A percentile compares a stretch with the other conserved stretches of the same genome.
These are phyloP conservation scores for Backusella tuberculispora DNA, from an alignment of 192 early-diverging fungal genomes.

Conservation along the genomic window DNA sequence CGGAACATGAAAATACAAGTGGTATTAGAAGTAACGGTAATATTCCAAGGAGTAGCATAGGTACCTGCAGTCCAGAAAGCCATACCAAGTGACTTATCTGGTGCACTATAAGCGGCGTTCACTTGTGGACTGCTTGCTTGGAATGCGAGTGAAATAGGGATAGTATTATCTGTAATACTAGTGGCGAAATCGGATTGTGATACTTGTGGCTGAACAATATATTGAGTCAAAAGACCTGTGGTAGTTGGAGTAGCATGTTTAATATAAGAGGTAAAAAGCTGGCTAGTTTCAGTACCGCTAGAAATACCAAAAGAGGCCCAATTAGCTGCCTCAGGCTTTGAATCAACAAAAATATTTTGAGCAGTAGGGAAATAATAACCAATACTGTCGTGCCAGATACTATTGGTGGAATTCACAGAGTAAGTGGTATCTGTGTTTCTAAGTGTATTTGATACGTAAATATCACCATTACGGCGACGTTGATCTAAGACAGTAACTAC, in stretches of 20 bases:
- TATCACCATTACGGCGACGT: slow-evolving; percentile 22
- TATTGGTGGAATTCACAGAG: background rate
- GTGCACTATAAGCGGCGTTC: background rate
- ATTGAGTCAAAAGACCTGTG: slow-evolving; percentile 8
- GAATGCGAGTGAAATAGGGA: background rate
- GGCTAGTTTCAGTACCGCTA: background rate
- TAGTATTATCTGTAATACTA: background rate
- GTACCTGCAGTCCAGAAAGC: slow-evolving; percentile 22
- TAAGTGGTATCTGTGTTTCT: slow-evolving; percentile 9
- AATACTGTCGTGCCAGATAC: slow-evolving; percentile 33
- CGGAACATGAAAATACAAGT: slow-evolving; percentile 26
- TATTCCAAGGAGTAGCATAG: background rate
- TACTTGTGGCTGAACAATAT: background rate
- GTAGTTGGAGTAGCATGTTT: background rate
- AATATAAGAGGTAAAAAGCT: slow-evolving; percentile 26
- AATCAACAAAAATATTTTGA: slow-evolving; percentile 10
- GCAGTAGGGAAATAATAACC: slow-evolving; percentile 28
- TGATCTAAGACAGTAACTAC: slow-evolving; percentile 30
- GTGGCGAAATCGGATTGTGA: background rate
- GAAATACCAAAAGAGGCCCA: slow-evolving; percentile 32
- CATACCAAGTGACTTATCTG: background rate
- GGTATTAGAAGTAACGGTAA: background rate
- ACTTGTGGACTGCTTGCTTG: background rate
- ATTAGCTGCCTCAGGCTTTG: slow-evolving; percentile 10
- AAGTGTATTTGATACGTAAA: slow-evolving; percentile 19